phyloP scores from a whole-genome alignment of 331 rosid species.

The Rhamnella rubrinervis region DNA sequence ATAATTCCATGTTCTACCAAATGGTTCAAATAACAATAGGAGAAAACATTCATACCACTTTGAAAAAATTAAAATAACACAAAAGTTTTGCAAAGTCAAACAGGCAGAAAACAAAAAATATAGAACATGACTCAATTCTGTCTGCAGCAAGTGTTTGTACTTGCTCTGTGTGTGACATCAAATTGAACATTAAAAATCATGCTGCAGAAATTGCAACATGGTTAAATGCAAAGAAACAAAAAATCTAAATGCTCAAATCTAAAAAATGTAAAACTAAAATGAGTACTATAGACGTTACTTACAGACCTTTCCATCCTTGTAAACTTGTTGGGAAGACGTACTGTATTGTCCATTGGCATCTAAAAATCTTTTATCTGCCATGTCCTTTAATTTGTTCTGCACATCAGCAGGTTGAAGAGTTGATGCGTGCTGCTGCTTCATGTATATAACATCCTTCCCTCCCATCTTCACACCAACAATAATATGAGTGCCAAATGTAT shows the following conservation, averaged over 20 bases:
- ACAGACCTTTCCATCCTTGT: constrained; percentile 68
- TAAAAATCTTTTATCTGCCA: constrained; percentile 82
- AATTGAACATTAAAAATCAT: no score
- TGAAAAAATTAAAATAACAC: not conserved
- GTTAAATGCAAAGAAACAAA: no score
- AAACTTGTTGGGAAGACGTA: constrained; percentile 59
- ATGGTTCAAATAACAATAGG: not conserved
- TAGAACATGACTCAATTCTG: not conserved
- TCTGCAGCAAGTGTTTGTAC: not conserved
- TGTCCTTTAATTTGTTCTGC: constrained; percentile 82
- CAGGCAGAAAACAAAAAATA: not conserved
- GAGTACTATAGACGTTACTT: not conserved
- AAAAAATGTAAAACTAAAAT: constrained; percentile 16
- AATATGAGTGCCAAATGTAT: constrained; percentile 86
- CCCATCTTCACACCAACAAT: constrained; percentile 98
- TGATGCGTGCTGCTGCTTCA: constrained; percentile 94
- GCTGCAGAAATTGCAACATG: no score
- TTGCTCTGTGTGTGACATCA: not conserved
- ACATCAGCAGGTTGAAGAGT: constrained; percentile 83
- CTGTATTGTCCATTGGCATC: constrained; percentile 59
- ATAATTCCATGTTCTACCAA: not conserved
- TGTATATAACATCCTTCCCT: constrained; percentile 90
- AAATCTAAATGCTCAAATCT: not conserved
- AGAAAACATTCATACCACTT: not conserved
- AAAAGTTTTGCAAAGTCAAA: not conserved